Evolutionary conservation across 768 basidiomycete genomes (phyloP).

Genomic region (Boletus barrowsii): DNA sequence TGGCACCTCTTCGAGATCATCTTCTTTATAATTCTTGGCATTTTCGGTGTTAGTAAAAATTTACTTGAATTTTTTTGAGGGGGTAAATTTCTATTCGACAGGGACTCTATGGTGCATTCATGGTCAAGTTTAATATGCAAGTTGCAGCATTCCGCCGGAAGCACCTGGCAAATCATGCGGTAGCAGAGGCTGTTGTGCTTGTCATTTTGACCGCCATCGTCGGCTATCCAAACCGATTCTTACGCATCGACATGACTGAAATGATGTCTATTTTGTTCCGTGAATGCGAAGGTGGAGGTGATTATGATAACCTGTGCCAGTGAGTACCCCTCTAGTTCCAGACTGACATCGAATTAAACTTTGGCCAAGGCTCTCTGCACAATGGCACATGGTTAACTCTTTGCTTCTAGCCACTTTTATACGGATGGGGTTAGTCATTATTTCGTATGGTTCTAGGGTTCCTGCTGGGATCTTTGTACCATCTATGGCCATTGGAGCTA

Average conservation of each 20-base stretch:
- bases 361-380: conserved; percentile 65
- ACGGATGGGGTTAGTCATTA: conserved; percentile 78
- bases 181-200: conserved; percentile 85
- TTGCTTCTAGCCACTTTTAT: conserved; percentile 88
- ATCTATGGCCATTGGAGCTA: conserved; percentile 97
- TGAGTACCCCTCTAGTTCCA: conserved; percentile 40
- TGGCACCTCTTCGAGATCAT: conserved; percentile 99
- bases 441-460: conserved; percentile 95
- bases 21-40: conserved; percentile 90
- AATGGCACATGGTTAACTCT: conserved; percentile 95
- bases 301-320: conserved; percentile 94
- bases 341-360: conserved; percentile 5
- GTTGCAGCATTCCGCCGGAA: conserved; percentile 93
- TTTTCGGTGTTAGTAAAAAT: conserved; percentile 76
- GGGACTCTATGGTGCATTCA: conserved; percentile 96
- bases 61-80: neutral
- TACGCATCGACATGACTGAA: conserved; percentile 97
- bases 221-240: conserved; percentile 91
- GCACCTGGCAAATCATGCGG: conserved; percentile 76
- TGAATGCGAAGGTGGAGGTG: conserved; percentile 92
- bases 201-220: conserved; percentile 88
- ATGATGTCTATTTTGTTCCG: conserved; percentile 92
- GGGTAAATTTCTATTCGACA: conserved; percentile 30
- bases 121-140: conserved; percentile 96
- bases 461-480: conserved; percentile 98